Evolutionary conservation across 805 yeast genomes (phyloP).

Genomic region (Ogataea trehaloabstinens): DNA sequence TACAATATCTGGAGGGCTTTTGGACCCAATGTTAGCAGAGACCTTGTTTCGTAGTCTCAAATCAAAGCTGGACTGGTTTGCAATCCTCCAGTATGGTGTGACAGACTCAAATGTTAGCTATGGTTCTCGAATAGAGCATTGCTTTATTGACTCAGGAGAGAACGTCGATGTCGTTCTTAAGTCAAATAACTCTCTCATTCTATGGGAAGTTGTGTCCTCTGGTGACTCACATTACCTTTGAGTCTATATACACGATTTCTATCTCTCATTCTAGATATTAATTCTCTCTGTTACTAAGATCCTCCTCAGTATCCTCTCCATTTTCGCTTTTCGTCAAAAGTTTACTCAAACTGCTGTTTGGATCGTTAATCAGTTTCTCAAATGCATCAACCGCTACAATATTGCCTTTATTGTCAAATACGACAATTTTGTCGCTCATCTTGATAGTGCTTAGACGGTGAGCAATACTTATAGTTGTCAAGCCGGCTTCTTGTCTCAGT

Average conservation of each 20-base stretch:
- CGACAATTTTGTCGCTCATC: conserved; percentile 78
- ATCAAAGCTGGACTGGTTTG: conserved; percentile 21
- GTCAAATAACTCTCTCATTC: conserved; percentile 15
- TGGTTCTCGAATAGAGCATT: conserved; percentile 26
- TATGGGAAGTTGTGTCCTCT: conserved; percentile 32
- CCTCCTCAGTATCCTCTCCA: conserved; percentile 26
- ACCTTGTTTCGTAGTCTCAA: conserved; percentile 2
- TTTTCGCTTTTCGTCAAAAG: conserved; percentile 34
- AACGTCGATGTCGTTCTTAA: conserved; percentile 24
- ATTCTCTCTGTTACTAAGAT: conserved; percentile 7
- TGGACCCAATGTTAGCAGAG: conserved; percentile 9
- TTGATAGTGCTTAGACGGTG: conserved; percentile 87
- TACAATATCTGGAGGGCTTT: conserved; percentile 18
- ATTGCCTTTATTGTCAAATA: conserved; percentile 63
- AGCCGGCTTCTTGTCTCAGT: conserved; percentile 50
- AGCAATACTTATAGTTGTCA: conserved; percentile 85
- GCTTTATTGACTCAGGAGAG: conserved; percentile 27
- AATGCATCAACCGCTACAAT: conserved; percentile 74
- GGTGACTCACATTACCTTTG: conserved; percentile 22
- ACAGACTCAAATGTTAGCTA: conserved; percentile 28
- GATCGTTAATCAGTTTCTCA: conserved; percentile 46
- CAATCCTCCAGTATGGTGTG: conserved; percentile 27
- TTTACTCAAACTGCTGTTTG: conserved; percentile 43
- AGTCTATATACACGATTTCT: not conserved
- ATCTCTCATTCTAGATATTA: conserved; percentile 1